These are phyloP conservation scores for Thozetella sp. DNA, from an alignment of 495 filamentous ascomycete species.

Conservation along the genomic window DNA sequence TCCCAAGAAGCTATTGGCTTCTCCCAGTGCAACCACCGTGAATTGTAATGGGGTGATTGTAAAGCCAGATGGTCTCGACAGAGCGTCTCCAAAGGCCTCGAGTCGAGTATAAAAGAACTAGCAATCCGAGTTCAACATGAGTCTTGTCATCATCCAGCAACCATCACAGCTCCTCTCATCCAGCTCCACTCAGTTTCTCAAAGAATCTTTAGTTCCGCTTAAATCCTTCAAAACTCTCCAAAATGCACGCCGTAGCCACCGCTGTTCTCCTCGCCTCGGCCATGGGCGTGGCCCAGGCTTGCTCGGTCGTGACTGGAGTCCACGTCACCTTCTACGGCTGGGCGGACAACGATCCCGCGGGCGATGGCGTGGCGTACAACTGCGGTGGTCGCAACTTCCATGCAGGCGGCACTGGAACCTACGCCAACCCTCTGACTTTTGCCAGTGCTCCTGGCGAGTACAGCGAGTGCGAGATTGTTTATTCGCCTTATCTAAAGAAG, in stretches of 20 bases:
- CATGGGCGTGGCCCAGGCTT: slow-evolving; percentile 9
- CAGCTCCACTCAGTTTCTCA: too few relatives aligned
- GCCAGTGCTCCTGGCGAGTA: slow-evolving; percentile 41
- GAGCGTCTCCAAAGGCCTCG: too few relatives aligned
- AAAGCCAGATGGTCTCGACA: too few relatives aligned
- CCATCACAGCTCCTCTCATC: too few relatives aligned
- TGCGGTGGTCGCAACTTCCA: slow-evolving; percentile 31
- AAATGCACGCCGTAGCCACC: slow-evolving; percentile 4
- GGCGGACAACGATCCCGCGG: slow-evolving; percentile 46
- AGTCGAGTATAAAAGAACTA: too few relatives aligned
- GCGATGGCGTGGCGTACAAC: slow-evolving; percentile 35
- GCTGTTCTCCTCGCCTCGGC: not conserved
- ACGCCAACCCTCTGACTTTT: slow-evolving; percentile 45
- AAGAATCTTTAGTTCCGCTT: not conserved
- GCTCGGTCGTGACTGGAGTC: slow-evolving; percentile 24
- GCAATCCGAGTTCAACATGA: too few relatives aligned
- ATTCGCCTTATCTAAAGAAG: slow-evolving; percentile 42
- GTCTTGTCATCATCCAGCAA: too few relatives aligned
- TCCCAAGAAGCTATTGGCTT: too few relatives aligned
- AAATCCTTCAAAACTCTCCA: not conserved
- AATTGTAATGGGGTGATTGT: too few relatives aligned
- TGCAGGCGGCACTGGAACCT: slow-evolving; percentile 41
- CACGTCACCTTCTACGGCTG: slow-evolving; percentile 34
- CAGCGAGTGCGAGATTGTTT: slow-evolving; percentile 45
- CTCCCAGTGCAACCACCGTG: too few relatives aligned